Percentiles rank a stretch among this genome's conserved stretches.
Conservation (phyloP, 495 filamentous ascomycete species). For the Neohortaea acidophila region DNA sequence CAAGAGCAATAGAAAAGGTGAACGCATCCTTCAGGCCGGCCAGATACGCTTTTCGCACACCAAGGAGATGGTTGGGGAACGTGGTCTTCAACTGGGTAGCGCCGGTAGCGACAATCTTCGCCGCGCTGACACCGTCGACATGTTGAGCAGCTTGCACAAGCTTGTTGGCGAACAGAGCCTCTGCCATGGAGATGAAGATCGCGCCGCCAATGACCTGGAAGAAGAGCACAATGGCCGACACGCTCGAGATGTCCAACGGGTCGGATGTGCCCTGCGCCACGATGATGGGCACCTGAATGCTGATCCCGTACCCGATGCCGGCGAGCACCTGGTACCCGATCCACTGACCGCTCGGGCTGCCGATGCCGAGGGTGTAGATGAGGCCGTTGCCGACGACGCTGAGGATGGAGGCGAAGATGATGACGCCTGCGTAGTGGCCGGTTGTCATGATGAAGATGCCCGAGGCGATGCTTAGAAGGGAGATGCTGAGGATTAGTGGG, state of each 20-base stretch:
- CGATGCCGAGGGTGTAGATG: slow-evolving; percentile 43
- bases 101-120: slow-evolving; percentile 19
- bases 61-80: slow-evolving; percentile 1
- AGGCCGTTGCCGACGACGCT: slow-evolving; percentile 54
- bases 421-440: slow-evolving; percentile 66
- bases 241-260: slow-evolving; percentile 24
- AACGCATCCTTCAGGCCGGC: slow-evolving; percentile 35
- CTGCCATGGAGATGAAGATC: slow-evolving; percentile 23
- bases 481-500: slow-evolving; percentile 49
- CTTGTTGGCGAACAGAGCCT: slow-evolving; percentile 25
- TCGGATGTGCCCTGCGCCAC: slow-evolving; percentile 22
- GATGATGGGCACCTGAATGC: slow-evolving; percentile 30
- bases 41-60: slow-evolving; percentile 43
- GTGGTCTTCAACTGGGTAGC: slow-evolving; percentile 27
- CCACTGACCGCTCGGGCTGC: slow-evolving; percentile 43
- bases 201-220: slow-evolving; percentile 28
- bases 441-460: slow-evolving; percentile 44
- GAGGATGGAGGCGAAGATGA: slow-evolving; percentile 45
- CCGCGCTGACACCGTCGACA: slow-evolving; percentile 21
- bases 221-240: slow-evolving; percentile 26
- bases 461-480: slow-evolving; percentile 50
- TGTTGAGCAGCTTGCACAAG: background rate
- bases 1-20: slow-evolving; percentile 26
- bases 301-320: slow-evolving; percentile 47
- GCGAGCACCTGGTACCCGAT: slow-evolving; percentile 63